Conservation (phyloP, 352 stramenopile genomes). For the Phytophthora melonis region DNA sequence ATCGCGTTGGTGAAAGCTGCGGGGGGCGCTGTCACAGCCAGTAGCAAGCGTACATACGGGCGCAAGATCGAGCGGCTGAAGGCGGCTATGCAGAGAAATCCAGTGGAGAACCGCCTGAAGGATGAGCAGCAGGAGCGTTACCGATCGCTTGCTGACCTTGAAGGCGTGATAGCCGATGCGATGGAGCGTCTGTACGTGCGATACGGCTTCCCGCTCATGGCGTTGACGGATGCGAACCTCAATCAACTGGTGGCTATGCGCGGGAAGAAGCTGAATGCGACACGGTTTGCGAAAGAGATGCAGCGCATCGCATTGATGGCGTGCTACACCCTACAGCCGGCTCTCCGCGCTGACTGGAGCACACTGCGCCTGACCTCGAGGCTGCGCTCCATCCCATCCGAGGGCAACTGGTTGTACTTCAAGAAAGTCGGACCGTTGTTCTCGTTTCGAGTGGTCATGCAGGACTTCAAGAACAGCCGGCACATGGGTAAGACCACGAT, state of each 20-base stretch:
- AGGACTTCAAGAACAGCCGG: constrained; percentile 1
- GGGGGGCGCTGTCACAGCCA: neutral
- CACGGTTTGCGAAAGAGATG: neutral
- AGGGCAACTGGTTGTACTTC: constrained; percentile 1
- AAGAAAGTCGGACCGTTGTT: neutral
- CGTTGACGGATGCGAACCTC: neutral
- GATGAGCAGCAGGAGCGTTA: neutral
- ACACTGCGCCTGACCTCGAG: neutral
- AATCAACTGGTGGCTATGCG: neutral
- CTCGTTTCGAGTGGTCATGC: neutral
- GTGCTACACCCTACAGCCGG: neutral
- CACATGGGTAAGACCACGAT: neutral
- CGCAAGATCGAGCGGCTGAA: neutral
- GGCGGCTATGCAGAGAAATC: neutral
- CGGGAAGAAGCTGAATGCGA: constrained; percentile 1
- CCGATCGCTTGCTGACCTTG: neutral
- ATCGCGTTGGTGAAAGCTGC: neutral
- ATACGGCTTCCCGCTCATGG: neutral
- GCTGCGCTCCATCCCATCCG: neutral
- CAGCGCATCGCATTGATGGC: neutral
- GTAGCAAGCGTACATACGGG: neutral
- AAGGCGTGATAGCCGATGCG: neutral
- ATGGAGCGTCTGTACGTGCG: neutral
- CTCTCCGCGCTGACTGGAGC: neutral
- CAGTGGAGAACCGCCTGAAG: neutral